Conservation (phyloP, 257 asterid genomes). For the Fraxinus americana region DNA sequence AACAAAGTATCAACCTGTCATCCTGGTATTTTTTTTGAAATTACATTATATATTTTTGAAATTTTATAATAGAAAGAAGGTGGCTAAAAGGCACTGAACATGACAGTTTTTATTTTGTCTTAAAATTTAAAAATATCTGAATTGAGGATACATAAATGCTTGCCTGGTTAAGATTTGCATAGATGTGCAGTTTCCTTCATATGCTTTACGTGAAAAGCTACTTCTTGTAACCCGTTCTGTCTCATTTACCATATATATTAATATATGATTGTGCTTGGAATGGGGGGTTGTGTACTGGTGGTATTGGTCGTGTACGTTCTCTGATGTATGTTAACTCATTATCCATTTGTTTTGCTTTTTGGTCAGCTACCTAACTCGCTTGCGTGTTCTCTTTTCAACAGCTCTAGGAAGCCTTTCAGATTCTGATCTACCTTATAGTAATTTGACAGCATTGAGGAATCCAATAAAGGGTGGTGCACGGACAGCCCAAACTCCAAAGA, state of each 20-base stretch:
- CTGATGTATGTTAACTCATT: background rate
- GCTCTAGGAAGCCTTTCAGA: constrained; percentile 64
- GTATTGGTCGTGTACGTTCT: background rate
- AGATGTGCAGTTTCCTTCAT: background rate
- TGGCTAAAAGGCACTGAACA: background rate
- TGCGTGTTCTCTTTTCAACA: constrained; percentile 20
- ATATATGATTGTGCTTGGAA: background rate
- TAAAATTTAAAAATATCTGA: no score
- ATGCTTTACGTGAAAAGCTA: background rate
- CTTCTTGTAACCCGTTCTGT: background rate
- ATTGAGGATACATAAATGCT: background rate
- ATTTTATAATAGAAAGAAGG: no score
- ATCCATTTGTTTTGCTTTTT: background rate
- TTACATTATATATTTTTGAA: no score
- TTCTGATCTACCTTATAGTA: constrained; percentile 54
- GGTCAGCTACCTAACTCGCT: background rate
- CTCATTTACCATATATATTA: background rate
- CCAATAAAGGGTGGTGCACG: constrained; percentile 33
- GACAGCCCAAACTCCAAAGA: constrained; percentile 37
- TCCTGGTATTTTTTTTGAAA: no score
- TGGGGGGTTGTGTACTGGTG: background rate
- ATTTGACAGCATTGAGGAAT: constrained; percentile 52
- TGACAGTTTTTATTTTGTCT: background rate
- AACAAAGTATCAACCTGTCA: background rate
- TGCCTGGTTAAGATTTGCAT: background rate